phyloP scores from a whole-genome alignment of 2,329 filamentous ascomycete genomes.

The Aspergillus clavatus region DNA sequence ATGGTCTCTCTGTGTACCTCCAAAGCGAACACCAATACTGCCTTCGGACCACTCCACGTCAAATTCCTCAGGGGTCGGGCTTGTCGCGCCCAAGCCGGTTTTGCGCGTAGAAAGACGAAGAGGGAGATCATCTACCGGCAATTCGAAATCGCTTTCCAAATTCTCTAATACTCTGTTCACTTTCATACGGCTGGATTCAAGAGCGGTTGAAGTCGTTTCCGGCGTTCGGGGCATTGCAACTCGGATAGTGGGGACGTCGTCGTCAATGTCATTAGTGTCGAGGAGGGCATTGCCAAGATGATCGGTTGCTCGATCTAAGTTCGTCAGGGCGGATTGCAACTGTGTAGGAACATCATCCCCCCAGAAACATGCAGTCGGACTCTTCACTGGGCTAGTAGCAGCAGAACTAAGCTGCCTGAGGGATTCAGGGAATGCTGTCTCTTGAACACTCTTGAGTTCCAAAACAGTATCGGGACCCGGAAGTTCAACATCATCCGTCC shows the following conservation, averaged over 20 bases:
- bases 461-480: slow-evolving; percentile 54
- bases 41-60: slow-evolving; percentile 85
- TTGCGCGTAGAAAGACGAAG: slow-evolving; percentile 58
- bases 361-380: slow-evolving; percentile 24
- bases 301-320: slow-evolving; percentile 61
- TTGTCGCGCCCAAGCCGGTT: slow-evolving; percentile 61
- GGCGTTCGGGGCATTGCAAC: slow-evolving; percentile 55
- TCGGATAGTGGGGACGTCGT: slow-evolving; percentile 64
- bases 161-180: slow-evolving; percentile 53
- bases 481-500: slow-evolving; percentile 72
- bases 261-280: no score
- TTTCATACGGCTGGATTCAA: slow-evolving; percentile 50
- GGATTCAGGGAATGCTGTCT: slow-evolving; percentile 60
- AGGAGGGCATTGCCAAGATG: slow-evolving; percentile 50
- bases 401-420: slow-evolving; percentile 61
- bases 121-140: slow-evolving; percentile 60
- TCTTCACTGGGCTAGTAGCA: slow-evolving; percentile 37
- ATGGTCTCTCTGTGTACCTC: slow-evolving; percentile 75
- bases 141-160: slow-evolving; percentile 67
- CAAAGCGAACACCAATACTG: slow-evolving; percentile 84
- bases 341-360: slow-evolving; percentile 43
- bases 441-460: slow-evolving; percentile 61
- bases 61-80: slow-evolving; percentile 65
- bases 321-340: slow-evolving; percentile 50
- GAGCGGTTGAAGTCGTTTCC: slow-evolving; percentile 47